Conservation (phyloP, 352 stramenopile species). For the Globisporangium echinulatum region DNA sequence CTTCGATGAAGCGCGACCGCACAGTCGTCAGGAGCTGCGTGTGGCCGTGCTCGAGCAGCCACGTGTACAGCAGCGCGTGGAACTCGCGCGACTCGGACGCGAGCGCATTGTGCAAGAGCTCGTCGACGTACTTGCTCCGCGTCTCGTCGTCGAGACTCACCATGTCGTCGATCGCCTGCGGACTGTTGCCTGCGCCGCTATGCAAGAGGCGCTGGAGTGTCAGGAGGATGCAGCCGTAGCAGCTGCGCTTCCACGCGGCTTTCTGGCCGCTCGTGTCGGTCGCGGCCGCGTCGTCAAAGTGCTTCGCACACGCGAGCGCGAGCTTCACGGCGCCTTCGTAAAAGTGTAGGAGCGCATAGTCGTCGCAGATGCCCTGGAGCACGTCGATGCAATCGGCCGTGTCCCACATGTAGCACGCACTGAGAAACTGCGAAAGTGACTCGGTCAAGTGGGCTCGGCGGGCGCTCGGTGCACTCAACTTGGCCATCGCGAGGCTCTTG, state of each 20-base stretch:
- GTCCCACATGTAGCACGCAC: slow-evolving; percentile 83
- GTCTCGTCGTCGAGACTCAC: slow-evolving; percentile 64
- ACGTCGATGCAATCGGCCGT: slow-evolving; percentile 72
- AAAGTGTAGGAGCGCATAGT: slow-evolving; percentile 72
- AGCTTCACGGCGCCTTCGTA: slow-evolving; percentile 86
- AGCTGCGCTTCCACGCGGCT: slow-evolving; percentile 62
- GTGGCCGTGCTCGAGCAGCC: slow-evolving; percentile 74
- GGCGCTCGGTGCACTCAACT: slow-evolving; percentile 60
- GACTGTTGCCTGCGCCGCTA: slow-evolving; percentile 27
- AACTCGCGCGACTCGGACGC: slow-evolving; percentile 69
- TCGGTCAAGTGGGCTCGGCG: slow-evolving; percentile 59
- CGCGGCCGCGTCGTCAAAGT: slow-evolving; percentile 66
- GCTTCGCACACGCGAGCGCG: slow-evolving; percentile 65
- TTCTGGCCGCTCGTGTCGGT: slow-evolving; percentile 63
- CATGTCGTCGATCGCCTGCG: slow-evolving; percentile 72
- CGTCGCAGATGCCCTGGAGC: slow-evolving; percentile 71
- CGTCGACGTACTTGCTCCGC: slow-evolving; percentile 53
- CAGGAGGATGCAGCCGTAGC: slow-evolving; percentile 70
- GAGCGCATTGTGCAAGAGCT: slow-evolving; percentile 71
- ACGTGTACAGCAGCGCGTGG: slow-evolving; percentile 76
- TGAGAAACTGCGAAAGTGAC: slow-evolving; percentile 73
- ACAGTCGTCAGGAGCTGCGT: slow-evolving; percentile 51
- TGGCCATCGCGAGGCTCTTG: slow-evolving; percentile 74
- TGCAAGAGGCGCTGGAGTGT: slow-evolving; percentile 50
- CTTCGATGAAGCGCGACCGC: slow-evolving; percentile 71